Evolutionary conservation across 176 grass and related monocot genomes (phyloP), one percentile per base, ranked within the genome.

Genomic region (Urochloa ruziziensis): DNA sequence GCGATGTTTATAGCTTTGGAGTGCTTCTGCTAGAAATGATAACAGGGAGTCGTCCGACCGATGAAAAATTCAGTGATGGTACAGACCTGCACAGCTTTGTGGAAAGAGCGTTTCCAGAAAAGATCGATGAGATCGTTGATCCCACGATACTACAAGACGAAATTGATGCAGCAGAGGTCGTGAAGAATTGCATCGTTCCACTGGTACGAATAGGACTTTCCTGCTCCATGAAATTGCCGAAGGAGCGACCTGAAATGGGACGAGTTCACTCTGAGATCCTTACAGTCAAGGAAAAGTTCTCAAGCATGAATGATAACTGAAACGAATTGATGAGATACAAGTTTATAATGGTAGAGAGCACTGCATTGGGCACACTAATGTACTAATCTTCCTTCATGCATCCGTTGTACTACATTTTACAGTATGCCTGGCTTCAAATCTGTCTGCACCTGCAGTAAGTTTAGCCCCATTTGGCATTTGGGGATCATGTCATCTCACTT

Each of bases 1-100:
- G 89, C 17, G 89, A 91, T 77, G 78, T 88, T 12, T 91, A 91
- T 57, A 91, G 89, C 81, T 91, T 82, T 10, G 81, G 89, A 53
- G 78, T 89, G 10, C 60, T 89, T 28, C 19, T 89, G 51, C 18
- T 85, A 48, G 87, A 89, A 11, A 88, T 91, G 77, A 51, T 91
- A 23, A 91, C 85, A 5, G 81, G 89, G 23, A 88, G 24, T 75
- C 17, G 81, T 19, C 89, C 89, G 2, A 84, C 85, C 29, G 70
- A 85, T 64, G 85, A 71, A 2, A 62, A 15, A 15, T 85, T 91
- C 27, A 77, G 63, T 7, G 81, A 88, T 8, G 81, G 89, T 4
- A 9, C 78, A 61, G 78, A 5, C 69, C 81, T 91, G 18, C 85
- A 82, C 7, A 62, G 71, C 36, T 66, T 62, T 10, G 76, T 91